Percentiles rank a stretch among this genome's conserved stretches.
Conservation (phyloP, 208 protist species). For the Acanthamoeba culbertsoni region DNA sequence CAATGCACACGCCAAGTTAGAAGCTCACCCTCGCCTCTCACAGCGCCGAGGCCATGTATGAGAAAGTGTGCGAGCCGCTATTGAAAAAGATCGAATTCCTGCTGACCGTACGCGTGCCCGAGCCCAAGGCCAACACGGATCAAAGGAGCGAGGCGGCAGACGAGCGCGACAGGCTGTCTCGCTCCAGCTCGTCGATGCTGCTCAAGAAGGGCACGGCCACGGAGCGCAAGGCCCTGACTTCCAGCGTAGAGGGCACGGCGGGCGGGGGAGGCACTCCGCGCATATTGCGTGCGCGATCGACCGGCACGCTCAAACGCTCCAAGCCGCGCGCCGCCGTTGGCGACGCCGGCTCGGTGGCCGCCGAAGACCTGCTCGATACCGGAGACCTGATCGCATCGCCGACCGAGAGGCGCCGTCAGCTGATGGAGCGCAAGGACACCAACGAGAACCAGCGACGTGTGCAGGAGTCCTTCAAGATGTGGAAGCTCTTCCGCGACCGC, state of each 20-base stretch:
- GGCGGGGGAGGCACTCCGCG: background rate
- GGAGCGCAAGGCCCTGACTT: background rate
- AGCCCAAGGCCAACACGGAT: background rate
- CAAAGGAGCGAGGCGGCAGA: background rate
- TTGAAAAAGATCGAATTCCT: slow-evolving; percentile 33
- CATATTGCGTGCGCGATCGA: slow-evolving; percentile 14
- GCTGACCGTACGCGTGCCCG: background rate
- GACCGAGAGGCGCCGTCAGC: background rate
- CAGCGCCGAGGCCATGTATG: background rate
- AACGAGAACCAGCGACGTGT: slow-evolving; percentile 50
- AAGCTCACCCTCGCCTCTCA: background rate
- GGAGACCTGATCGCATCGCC: background rate
- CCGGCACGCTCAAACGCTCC: background rate
- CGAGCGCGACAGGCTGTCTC: background rate
- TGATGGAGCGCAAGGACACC: slow-evolving; percentile 14
- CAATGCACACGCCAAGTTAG: background rate
- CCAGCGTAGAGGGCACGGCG: background rate
- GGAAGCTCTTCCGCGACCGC: slow-evolving; percentile 43
- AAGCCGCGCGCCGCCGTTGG: background rate
- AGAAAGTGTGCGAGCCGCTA: background rate
- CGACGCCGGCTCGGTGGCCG: background rate
- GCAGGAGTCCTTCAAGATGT: slow-evolving; percentile 57
- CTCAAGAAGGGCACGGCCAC: background rate
- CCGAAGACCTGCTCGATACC: too few species aligned
- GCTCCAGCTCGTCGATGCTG: slow-evolving; percentile 21